These are phyloP conservation scores for Cytospora mali DNA, from an alignment of 2,329 filamentous ascomycete genomes.

Conservation along the genomic window DNA sequence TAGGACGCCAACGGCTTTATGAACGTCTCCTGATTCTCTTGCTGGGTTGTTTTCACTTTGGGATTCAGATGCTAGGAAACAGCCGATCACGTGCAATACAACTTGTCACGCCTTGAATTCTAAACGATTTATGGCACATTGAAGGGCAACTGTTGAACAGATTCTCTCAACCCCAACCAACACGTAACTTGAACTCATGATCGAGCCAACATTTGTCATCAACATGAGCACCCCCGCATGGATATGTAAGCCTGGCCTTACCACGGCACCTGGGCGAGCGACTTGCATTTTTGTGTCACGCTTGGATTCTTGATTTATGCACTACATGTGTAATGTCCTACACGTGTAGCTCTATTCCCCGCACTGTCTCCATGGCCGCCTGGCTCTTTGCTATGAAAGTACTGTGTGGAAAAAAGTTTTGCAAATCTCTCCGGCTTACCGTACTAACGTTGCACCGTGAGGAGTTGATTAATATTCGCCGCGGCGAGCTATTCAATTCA, in stretches of 20 bases:
- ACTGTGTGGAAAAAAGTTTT: no score
- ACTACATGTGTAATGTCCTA: neutral
- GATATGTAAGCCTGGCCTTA: no score
- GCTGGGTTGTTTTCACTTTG: neutral
- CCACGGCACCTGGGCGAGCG: no score
- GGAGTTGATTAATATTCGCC: neutral
- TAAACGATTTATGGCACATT: neutral
- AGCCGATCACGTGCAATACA: neutral
- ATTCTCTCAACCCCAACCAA: neutral
- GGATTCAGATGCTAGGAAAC: neutral
- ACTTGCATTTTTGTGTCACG: no score
- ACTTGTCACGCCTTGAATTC: neutral
- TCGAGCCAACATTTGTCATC: no score
- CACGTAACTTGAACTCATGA: no score
- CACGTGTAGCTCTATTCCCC: neutral
- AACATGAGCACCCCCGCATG: no score
- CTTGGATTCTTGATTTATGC: no score
- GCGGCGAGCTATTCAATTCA: neutral
- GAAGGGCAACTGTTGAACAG: neutral
- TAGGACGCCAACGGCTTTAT: neutral
- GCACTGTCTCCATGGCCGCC: neutral
- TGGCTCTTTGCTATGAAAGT: no score
- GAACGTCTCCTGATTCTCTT: neutral
- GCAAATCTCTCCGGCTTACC: no score
- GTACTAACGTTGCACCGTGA: neutral